phyloP scores from a whole-genome alignment of 148 eudicot species.

The Camellia lanceoleosa region DNA sequence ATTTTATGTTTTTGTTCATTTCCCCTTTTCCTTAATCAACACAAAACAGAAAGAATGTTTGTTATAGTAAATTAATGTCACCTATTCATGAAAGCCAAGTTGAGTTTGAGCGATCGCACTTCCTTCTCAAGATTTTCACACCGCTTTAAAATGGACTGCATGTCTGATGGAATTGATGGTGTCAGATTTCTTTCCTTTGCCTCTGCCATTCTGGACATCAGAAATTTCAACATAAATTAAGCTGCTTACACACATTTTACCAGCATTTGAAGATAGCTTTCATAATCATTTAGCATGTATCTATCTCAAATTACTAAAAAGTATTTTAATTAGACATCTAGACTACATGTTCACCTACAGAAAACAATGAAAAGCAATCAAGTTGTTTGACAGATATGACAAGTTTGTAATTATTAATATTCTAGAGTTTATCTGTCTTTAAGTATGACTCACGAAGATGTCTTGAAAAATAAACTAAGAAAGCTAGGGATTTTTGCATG shows the following conservation, averaged over 20 bases:
- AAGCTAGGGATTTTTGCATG: not conserved
- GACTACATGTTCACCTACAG: not conserved
- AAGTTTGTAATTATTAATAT: not conserved
- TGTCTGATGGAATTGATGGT: conserved; percentile 46
- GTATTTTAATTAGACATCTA: not conserved
- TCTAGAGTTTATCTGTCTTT: not conserved
- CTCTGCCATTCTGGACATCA: conserved; percentile 50
- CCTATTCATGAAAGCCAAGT: conserved; percentile 59
- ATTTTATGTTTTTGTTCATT: not conserved
- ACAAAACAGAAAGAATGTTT: not conserved
- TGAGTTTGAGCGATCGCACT: conserved; percentile 59
- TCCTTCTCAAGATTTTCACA: conserved; percentile 64
- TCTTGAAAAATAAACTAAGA: not conserved
- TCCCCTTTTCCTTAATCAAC: not conserved
- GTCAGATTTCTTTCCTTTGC: conserved; percentile 51
- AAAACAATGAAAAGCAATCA: not conserved
- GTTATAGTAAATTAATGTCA: conserved; percentile 11
- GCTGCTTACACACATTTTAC: not conserved
- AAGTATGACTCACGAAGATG: not conserved
- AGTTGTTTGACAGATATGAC: not conserved
- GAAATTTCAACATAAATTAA: not conserved
- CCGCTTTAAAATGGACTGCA: conserved; percentile 47
- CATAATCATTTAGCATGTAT: not conserved
- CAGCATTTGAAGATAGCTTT: not conserved
- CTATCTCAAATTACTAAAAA: no score